Base-by-base conservation (phyloP, 116 monocot genomes). In the Papilionanthe hybrid region DNA sequence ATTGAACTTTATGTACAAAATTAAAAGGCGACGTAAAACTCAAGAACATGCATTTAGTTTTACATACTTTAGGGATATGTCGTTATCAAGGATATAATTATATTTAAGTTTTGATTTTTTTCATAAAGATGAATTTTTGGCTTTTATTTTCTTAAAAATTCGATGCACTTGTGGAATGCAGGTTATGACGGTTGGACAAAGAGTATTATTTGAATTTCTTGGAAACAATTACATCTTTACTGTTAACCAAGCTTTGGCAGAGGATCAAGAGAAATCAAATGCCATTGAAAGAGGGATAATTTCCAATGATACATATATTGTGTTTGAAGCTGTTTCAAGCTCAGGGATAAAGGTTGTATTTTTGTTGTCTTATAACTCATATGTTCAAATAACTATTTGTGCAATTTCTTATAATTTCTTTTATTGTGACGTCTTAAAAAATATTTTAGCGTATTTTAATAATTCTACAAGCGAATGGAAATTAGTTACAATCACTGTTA, bases 171-270 rank as follows among this genome's bases (percentile, higher is more conserved):
- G 45, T 76, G 68, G 20, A 69, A 56, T 91, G 81, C 87, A 99
- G 99, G 82, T 99, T 80, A 85, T 99, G 95, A 99, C 95, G 67
- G 72, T 18, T 73, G 95, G 91, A 47, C 99, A 99, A 85, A 93
- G 71, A 47, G 99, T 87, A 32, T 81, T 85, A 9, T 93, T 99
- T 86, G 99, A 99, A 84, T 99, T 86, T 83, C 83, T 82, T 82
- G 95, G 99, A 76, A 92, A 88, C 79, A 99, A 93, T 79, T 95
- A 90, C 76, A 85, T 90, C 19, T 93, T 95, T 75, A 93, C 99
- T 65, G 99, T 95, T 57, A 99, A 85, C 80, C 95, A 93, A 78
- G 95, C 93, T 86, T 75, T 90, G 75, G 80, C 93, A 47, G 95
- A 99, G 85, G 95, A 93, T 8, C 86, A 88, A 75, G 90, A 93